Evolutionary conservation across 2,329 filamentous ascomycete genomes (phyloP), one percentile per base, ranked within the genome.

Genomic region (Lachnellula suecica): DNA sequence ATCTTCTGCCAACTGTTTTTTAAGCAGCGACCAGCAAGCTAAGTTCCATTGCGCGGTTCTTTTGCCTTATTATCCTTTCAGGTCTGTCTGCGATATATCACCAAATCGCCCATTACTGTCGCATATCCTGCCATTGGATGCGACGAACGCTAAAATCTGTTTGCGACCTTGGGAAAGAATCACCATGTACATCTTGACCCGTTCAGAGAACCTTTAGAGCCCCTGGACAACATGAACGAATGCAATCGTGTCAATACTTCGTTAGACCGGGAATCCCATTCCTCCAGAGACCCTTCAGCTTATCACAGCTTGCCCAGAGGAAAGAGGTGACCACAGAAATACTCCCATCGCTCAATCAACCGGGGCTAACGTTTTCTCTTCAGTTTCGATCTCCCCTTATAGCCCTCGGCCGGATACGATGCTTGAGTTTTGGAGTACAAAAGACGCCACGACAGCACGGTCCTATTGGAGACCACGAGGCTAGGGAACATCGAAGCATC

Each of bases 191-290:
- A 9, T 19, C 19, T 11, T 40, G 4, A n/a, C 19, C 25, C 20
- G 15, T 38, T 24, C 20, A 22, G 34, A 25, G 22, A 10, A 49
- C 24, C 20, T 29, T 22, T 34, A 27, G 13, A 29, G 27, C 22
- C 29, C 35, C 23, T 54, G 53, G 58, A 52, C 62, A 63, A 53
- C 44, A 66, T 66, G 63, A 66, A 65, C 64, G 66, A 60, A 68
- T 68, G 66, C 66, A 65, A 65, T 65, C 59, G 59, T 51, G 59
- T 57, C 49, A 59, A 49, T 57, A 51, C 53, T 49, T 57, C 50
- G 64, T 55, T 54, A 66, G 51, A 64, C 51, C 57, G 54, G 59
- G 59, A 54, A 57, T 49, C 50, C 53, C 57, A 57, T 56, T 54
- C 47, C 49, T 51, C 44, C 47, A 24, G 44, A 35, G 43, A 44